Evolutionary conservation across 441 rosid species (phyloP).

Genomic region (Dalechampia spathulata): DNA sequence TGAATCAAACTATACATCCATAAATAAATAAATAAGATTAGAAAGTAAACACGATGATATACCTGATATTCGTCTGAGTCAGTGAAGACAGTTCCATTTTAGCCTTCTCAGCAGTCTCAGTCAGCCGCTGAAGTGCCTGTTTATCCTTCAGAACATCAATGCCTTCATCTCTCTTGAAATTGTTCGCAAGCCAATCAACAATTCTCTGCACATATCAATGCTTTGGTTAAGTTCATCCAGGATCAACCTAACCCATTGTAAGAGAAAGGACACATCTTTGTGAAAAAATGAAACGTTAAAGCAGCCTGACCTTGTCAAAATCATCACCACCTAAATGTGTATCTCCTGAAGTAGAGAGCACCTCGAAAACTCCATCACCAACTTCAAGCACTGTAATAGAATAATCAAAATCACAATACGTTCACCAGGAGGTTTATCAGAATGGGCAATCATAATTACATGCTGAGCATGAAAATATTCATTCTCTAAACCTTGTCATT

Average conservation of each 20-base stretch:
- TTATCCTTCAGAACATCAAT: constrained; percentile 91
- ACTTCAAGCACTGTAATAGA: constrained; percentile 69
- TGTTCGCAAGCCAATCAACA: constrained; percentile 85
- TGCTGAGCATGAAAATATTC: too few relatives aligned
- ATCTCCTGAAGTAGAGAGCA: constrained; percentile 90
- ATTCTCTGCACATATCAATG: constrained; percentile 43
- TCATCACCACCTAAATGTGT: constrained; percentile 98
- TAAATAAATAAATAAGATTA: neutral
- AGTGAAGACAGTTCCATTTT: constrained; percentile 91
- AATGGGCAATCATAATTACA: too few relatives aligned
- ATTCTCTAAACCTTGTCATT: too few relatives aligned
- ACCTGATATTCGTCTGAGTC: constrained; percentile 77
- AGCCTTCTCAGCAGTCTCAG: constrained; percentile 97
- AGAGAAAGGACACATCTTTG: neutral
- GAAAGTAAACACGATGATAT: neutral
- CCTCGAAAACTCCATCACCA: constrained; percentile 96
- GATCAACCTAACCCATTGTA: neutral
- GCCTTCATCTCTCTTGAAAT: constrained; percentile 83
- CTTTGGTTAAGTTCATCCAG: neutral
- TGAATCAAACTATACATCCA: constrained; percentile 12
- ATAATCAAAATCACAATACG: neutral
- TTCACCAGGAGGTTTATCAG: too few relatives aligned
- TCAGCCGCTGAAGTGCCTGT: constrained; percentile 91
- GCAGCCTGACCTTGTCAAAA: constrained; percentile 65
- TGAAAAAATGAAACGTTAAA: neutral